These are phyloP conservation scores for Ophioceras dolichostomum DNA, from an alignment of 2,329 filamentous ascomycete genomes.

Conservation along the genomic window DNA sequence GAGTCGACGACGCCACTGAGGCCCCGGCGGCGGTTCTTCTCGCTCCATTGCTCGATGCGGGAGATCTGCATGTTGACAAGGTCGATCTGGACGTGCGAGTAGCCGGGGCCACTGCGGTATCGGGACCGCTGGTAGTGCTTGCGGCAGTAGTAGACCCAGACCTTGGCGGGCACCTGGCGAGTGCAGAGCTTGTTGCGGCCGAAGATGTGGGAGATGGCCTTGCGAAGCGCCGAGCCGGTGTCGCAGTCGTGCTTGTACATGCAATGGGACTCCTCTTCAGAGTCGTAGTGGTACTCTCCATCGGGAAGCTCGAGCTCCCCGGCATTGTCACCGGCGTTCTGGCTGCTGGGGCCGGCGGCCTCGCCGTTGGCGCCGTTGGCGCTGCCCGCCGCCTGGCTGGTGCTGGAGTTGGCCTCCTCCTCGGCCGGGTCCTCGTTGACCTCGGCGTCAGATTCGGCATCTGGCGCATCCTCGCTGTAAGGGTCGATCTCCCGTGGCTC, in stretches of 20 bases:
- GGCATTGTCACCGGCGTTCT: too few species aligned
- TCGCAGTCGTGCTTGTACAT: constrained; percentile 46
- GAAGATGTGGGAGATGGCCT: constrained; percentile 72
- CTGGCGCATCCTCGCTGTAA: constrained; percentile 1
- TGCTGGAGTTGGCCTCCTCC: too few species aligned
- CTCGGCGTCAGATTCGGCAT: too few species aligned
- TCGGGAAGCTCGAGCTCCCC: too few species aligned
- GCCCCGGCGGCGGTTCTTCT: constrained; percentile 26
- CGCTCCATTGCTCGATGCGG: constrained; percentile 51
- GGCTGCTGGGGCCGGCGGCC: too few species aligned
- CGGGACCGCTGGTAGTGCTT: constrained; percentile 72
- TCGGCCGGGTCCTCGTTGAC: too few species aligned
- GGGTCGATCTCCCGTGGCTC: background rate
- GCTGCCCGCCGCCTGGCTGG: too few species aligned
- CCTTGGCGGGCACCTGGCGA: constrained; percentile 50
- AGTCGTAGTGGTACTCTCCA: too few species aligned
- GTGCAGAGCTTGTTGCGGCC: constrained; percentile 74
- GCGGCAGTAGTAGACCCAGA: constrained; percentile 69
- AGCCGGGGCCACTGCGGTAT: constrained; percentile 52
- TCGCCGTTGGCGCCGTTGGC: too few species aligned
- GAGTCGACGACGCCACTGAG: constrained; percentile 33
- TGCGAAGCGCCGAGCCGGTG: constrained; percentile 50
- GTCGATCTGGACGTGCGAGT: constrained; percentile 50
- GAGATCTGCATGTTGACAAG: constrained; percentile 51
- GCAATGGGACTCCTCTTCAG: constrained; percentile 22